Conservation (phyloP, 495 filamentous ascomycete genomes). For the Viridothelium virens region DNA sequence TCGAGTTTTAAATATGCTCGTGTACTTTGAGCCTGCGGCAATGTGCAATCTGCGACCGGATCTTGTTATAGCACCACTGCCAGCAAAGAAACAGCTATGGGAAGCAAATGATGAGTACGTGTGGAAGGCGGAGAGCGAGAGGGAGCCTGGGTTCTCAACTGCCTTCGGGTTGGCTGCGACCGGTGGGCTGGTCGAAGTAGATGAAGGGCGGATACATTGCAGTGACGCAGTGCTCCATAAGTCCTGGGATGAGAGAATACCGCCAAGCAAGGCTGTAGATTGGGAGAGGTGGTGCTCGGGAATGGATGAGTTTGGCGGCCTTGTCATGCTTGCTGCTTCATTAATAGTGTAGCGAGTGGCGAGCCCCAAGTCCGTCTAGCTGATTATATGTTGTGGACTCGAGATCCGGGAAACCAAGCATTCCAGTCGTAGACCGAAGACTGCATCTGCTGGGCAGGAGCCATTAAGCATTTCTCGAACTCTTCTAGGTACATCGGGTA, state of each 20-base stretch:
- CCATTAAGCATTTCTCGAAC: background rate
- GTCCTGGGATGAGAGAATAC: constrained; percentile 16
- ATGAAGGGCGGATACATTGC: constrained; percentile 22
- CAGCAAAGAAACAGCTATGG: constrained; percentile 43
- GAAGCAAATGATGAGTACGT: constrained; percentile 36
- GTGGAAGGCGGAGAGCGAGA: constrained; percentile 35
- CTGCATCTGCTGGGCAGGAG: constrained; percentile 7
- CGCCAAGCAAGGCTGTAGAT: constrained; percentile 18
- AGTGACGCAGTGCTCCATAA: constrained; percentile 23
- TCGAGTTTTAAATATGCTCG: constrained; percentile 39
- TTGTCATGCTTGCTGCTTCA: constrained; percentile 42
- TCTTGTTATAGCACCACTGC: constrained; percentile 41
- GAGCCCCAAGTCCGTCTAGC: background rate
- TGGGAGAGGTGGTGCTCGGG: constrained; percentile 45
- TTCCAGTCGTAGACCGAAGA: constrained; percentile 11
- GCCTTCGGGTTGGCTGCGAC: constrained; percentile 35
- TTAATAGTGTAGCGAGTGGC: constrained; percentile 22
- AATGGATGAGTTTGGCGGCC: constrained; percentile 40
- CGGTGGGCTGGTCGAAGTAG: constrained; percentile 35
- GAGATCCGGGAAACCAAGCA: background rate
- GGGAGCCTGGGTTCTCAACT: constrained; percentile 22
- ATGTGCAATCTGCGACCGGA: constrained; percentile 36
- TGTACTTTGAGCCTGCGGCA: constrained; percentile 41
- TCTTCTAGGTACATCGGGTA: constrained; percentile 5
- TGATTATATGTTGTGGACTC: background rate